Conservation (phyloP, 164 flowering plant genomes). For the Macadamia integrifolia region DNA sequence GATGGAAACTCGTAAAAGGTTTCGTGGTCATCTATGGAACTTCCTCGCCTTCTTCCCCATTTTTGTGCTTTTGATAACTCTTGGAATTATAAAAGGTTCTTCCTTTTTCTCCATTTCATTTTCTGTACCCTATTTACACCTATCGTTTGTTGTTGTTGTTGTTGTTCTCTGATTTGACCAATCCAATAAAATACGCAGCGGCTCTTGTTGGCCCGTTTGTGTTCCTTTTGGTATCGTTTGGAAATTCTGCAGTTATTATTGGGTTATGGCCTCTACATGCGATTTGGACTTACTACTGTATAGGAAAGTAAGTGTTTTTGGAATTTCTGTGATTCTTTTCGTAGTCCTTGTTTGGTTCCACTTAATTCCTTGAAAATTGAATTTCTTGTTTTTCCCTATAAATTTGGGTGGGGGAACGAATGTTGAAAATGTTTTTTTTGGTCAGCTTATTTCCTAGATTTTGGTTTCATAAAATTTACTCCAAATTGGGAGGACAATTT, state of each 20-base stretch:
- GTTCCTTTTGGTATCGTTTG: conserved; percentile 16
- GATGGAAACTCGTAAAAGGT: conserved; percentile 14
- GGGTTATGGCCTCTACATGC: conserved; percentile 24
- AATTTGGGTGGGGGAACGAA: no score
- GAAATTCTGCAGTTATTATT: conserved; percentile 18
- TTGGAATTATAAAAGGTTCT: conserved; percentile 20
- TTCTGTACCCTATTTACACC: background rate
- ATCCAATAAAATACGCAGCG: conserved; percentile 13
- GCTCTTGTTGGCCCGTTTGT: conserved; percentile 20
- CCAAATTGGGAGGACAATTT: no score
- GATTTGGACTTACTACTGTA: conserved; percentile 27
- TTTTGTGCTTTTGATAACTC: conserved; percentile 16
- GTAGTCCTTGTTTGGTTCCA: no score
- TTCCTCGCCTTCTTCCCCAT: conserved; percentile 13
- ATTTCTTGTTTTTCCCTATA: no score
- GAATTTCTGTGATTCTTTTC: background rate
- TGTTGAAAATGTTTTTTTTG: no score
- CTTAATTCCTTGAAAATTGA: no score
- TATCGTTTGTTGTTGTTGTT: background rate
- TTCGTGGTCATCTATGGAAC: conserved; percentile 12
- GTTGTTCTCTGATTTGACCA: background rate
- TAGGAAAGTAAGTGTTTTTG: conserved; percentile 17
- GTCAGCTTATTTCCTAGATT: no score
- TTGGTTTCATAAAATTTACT: no score
- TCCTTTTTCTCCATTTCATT: background rate